Conservation (phyloP, 2,329 filamentous ascomycete species). For the Ceratocystis eucalypticola region DNA sequence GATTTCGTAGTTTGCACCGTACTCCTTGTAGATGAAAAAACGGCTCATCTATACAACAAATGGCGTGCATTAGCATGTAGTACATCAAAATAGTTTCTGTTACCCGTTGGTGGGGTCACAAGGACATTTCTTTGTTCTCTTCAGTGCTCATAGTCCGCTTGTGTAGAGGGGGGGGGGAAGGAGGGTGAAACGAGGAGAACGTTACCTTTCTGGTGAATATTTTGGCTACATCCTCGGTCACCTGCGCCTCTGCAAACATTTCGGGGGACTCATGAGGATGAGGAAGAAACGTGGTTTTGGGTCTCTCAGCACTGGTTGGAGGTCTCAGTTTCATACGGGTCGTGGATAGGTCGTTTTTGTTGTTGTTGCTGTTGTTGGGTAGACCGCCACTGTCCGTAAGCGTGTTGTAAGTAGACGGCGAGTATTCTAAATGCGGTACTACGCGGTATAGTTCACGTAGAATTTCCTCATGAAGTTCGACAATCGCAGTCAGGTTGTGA, state of each 20-base stretch:
- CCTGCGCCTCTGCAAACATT: constrained; percentile 43
- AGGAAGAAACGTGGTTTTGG: constrained; percentile 21
- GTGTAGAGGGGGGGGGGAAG: neutral
- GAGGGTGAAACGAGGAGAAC: neutral
- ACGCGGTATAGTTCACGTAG: constrained; percentile 57
- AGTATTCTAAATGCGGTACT: constrained; percentile 54
- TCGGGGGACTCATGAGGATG: constrained; percentile 37
- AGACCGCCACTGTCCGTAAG: neutral
- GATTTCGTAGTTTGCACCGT: constrained; percentile 76
- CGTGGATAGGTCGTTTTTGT: neutral
- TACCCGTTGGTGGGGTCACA: neutral
- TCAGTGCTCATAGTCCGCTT: neutral
- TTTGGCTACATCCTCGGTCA: constrained; percentile 47
- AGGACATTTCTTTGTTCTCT: neutral
- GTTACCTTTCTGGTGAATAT: constrained; percentile 46
- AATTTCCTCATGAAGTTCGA: constrained; percentile 72
- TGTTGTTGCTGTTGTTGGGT: neutral
- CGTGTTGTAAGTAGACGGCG: neutral
- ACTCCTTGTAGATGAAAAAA: constrained; percentile 83
- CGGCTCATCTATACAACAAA: constrained; percentile 48
- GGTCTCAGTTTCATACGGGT: constrained; percentile 28
- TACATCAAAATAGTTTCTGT: neutral
- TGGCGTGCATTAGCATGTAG: neutral
- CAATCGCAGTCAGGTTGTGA: constrained; percentile 63
- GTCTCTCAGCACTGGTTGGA: neutral